Evolutionary conservation across 2,329 filamentous ascomycete genomes (phyloP).

Genomic region (Fusarium acutatum): DNA sequence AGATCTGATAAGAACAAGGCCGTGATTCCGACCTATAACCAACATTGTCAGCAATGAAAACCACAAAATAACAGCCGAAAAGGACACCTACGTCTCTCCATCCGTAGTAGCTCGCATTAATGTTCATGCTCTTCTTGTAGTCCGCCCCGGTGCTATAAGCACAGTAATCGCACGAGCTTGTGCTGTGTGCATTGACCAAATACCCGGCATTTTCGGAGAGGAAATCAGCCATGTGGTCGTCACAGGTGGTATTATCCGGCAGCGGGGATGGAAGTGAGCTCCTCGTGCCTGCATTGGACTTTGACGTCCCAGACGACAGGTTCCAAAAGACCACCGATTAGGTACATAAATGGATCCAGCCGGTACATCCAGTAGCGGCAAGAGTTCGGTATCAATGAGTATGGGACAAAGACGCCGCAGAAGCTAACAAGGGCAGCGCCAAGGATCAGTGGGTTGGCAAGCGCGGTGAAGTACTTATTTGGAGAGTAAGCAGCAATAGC

Average conservation of each 20-base stretch:
- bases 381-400: constrained; percentile 32
- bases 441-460: constrained; percentile 58
- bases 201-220: too few species aligned
- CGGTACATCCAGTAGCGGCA: constrained; percentile 51
- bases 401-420: constrained; percentile 40
- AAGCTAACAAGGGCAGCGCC: constrained; percentile 29
- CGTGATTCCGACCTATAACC: too few species aligned
- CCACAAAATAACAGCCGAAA: too few species aligned
- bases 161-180: too few species aligned
- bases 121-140: too few species aligned
- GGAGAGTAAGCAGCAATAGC: constrained; percentile 69
- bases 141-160: too few species aligned
- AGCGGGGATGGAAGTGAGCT: constrained; percentile 40
- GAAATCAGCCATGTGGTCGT: too few species aligned
- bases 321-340: constrained; percentile 47
- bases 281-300: background rate
- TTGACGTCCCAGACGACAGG: background rate
- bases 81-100: too few species aligned
- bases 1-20: too few species aligned
- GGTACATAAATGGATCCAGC: constrained; percentile 53
- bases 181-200: too few species aligned
- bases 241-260: background rate
- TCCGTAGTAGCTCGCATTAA: too few species aligned
- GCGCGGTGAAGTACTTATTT: constrained; percentile 64
- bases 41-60: too few species aligned